Conservation (phyloP, 371 early-diverging fungal genomes). For the Rhizopus stolonifer region DNA sequence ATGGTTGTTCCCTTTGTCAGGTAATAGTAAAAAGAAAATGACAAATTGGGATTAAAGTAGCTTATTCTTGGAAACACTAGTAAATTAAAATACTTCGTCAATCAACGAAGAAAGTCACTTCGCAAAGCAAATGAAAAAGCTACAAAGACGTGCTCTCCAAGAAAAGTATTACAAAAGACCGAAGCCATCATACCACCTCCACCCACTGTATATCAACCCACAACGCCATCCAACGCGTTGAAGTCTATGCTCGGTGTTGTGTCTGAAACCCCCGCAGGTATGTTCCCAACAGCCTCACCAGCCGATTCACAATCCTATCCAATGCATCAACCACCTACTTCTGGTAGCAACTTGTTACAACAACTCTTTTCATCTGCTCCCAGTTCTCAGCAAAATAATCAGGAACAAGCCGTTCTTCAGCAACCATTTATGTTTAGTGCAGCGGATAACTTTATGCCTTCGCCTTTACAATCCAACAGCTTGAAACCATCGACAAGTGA, state of each 20-base stretch:
- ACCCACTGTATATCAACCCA: slow-evolving; percentile 9
- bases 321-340: slow-evolving; percentile 18
- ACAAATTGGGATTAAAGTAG: too few relatives aligned
- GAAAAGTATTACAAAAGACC: slow-evolving; percentile 5
- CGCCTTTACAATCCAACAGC: neutral
- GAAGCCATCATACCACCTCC: slow-evolving; percentile 3
- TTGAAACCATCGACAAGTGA: slow-evolving; percentile 5
- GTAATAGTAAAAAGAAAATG: slow-evolving; percentile 23
- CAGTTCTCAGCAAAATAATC: neutral
- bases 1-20: slow-evolving; percentile 70
- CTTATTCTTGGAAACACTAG: slow-evolving; percentile 5
- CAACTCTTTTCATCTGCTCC: slow-evolving; percentile 11
- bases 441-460: neutral
- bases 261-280: neutral
- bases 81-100: slow-evolving; percentile 31
- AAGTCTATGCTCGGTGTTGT: slow-evolving; percentile 32
- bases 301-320: slow-evolving; percentile 19
- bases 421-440: neutral
- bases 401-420: neutral
- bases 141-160: slow-evolving; percentile 11
- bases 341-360: slow-evolving; percentile 10
- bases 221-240: slow-evolving; percentile 19
- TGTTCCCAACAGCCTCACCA: slow-evolving; percentile 11
- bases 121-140: slow-evolving; percentile 20
- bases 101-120: slow-evolving; percentile 28